phyloP scores from a whole-genome alignment of 805 yeast genomes.

The Torulaspora indica region DNA sequence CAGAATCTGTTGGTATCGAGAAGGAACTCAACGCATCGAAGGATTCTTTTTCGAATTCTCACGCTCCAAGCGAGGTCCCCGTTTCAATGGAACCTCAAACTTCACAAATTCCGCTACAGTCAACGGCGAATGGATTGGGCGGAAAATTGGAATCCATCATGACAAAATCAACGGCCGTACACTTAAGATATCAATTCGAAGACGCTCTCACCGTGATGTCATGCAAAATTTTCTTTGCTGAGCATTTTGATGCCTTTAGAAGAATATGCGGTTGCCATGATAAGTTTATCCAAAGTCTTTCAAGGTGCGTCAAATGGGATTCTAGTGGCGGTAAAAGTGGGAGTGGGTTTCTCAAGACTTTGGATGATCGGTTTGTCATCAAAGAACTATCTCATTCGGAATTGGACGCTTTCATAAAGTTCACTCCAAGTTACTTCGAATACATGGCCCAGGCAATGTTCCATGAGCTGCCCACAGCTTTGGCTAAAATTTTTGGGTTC shows the following conservation, averaged over 20 bases:
- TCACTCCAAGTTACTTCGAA: constrained; percentile 95
- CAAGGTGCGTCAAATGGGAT: constrained; percentile 94
- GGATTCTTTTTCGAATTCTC: neutral
- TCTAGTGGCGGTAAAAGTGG: constrained; percentile 97
- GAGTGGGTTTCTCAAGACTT: constrained; percentile 84
- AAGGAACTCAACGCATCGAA: constrained; percentile 8
- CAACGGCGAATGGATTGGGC: constrained; percentile 17
- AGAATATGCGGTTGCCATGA: constrained; percentile 73
- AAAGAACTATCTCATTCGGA: constrained; percentile 87
- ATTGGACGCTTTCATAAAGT: constrained; percentile 85
- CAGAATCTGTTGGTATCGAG: constrained; percentile 7
- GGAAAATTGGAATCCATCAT: constrained; percentile 56
- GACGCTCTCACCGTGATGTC: constrained; percentile 80
- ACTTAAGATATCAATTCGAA: constrained; percentile 84
- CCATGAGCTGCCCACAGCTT: constrained; percentile 89
- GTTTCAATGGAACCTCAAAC: constrained; percentile 5
- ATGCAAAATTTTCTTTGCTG: constrained; percentile 92
- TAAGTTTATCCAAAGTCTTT: constrained; percentile 78
- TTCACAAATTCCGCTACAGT: constrained; percentile 1
- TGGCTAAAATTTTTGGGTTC: constrained; percentile 93
- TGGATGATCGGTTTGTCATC: constrained; percentile 83
- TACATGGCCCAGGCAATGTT: constrained; percentile 93
- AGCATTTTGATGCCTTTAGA: constrained; percentile 93
- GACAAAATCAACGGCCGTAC: constrained; percentile 81
- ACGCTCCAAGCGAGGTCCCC: constrained; percentile 3